phyloP scores from a whole-genome alignment of 306 rosid genomes.

The Pterocarpus macrocarpus region DNA sequence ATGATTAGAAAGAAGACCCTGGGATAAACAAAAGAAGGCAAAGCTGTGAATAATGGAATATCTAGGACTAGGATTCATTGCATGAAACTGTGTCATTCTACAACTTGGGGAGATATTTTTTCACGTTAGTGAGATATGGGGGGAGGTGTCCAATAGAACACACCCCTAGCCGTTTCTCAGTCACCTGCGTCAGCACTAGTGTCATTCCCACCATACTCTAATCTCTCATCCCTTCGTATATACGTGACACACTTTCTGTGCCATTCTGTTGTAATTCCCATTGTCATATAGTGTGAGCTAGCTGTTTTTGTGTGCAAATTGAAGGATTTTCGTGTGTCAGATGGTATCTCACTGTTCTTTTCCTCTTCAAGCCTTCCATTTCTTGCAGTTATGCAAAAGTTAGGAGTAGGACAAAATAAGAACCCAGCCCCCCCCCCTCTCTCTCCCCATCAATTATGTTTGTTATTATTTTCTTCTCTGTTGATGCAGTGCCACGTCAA shows the following conservation, averaged over 20 bases:
- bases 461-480: slow-evolving; percentile 30
- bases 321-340: slow-evolving; percentile 44
- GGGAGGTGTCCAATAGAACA: no score
- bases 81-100: neutral
- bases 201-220: no score
- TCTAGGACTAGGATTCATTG: neutral
- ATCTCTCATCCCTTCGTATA: neutral
- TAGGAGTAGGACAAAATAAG: slow-evolving; percentile 40
- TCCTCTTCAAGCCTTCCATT: neutral
- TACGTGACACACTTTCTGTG: slow-evolving; percentile 37
- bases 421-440: neutral
- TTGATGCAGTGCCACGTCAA: slow-evolving; percentile 8
- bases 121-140: neutral
- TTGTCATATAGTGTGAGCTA: slow-evolving; percentile 40
- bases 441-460: slow-evolving; percentile 14
- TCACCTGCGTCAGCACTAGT: no score
- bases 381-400: slow-evolving; percentile 46
- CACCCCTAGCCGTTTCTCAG: no score
- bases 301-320: slow-evolving; percentile 39
- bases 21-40: no score
- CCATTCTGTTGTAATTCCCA: neutral
- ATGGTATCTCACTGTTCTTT: neutral
- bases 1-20: neutral
- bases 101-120: neutral
- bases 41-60: neutral